Evolutionary conservation across 331 rosid species (phyloP), one percentile per base, ranked within the genome.

Genomic region (Spiraea crenata): DNA sequence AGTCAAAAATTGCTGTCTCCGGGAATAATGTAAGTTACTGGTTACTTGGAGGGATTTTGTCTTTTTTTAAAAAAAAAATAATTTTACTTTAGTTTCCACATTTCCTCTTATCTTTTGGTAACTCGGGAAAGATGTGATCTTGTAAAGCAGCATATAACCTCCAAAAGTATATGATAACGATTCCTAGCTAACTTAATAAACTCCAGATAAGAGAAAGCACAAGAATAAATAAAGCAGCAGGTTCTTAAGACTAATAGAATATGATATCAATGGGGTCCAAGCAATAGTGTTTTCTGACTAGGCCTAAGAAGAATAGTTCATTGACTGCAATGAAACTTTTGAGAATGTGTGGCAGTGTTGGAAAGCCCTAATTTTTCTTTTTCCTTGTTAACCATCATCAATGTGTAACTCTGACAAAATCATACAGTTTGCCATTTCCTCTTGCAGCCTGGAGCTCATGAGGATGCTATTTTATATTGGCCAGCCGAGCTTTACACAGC

Each of bases 401-500:
- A 37, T 76, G 67, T 83, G 71, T 56, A 65, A 74, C 59, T 73
- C 66, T 47, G 73, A 79, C 48, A 72, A 76, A 76, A 54, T 52
- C 76, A 63, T 66, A 35, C 69, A 65, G 67, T 70, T 67, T 41
- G 48, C 46, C 73, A 48, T 83, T 86, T 87, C 80, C 57, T 73
- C 65, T 85, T 84, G 82, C 95, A 95, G 99, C 69, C 59, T 51
- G 83, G 70, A 60, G 78, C 51, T 81, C 85, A 63, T 67, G 80
- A 85, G 67, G 70, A 74, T 65, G 78, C 80, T 77, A 51, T 91
- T 79, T 78, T 74, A 12, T 95, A 95, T 73, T 95, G 99, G 99
- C 95, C 97, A 39, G 93, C 97, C 42, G 96, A 95, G 87, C 97
- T 95, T 77, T 95, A 87, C 82, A 83, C 99, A 35, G 95, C 97